phyloP scores from a whole-genome alignment of 2,329 filamentous ascomycete genomes.

The Orbilia quercus region DNA sequence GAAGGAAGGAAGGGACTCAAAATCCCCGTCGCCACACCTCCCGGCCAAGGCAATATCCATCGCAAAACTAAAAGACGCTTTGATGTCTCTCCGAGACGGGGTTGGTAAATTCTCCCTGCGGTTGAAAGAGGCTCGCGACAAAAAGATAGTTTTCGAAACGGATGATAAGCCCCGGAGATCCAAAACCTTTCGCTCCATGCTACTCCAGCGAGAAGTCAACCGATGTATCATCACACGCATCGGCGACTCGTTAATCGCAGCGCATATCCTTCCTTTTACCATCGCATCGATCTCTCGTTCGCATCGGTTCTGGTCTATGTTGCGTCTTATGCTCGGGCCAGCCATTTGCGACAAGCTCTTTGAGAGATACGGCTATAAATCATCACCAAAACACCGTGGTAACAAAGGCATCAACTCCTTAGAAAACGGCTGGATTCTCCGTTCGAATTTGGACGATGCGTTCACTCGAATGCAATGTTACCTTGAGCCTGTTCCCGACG shows the following conservation, averaged over 20 bases:
- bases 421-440: conserved; percentile 50
- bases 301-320: conserved; percentile 47
- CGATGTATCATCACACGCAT: conserved; percentile 45
- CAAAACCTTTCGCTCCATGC: conserved; percentile 34
- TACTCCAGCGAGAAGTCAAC: conserved; percentile 46
- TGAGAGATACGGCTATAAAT: conserved; percentile 47
- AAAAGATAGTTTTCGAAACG: conserved; percentile 22
- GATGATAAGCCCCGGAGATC: conserved; percentile 36
- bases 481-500: conserved; percentile 44
- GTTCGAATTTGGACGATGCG: conserved; percentile 39
- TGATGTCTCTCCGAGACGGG: conserved; percentile 31
- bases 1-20: conserved; percentile 11
- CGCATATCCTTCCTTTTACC: conserved; percentile 52
- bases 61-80: conserved; percentile 27
- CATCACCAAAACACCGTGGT: conserved; percentile 34
- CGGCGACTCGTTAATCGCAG: conserved; percentile 42
- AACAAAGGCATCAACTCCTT: conserved; percentile 50
- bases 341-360: conserved; percentile 37
- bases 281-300: conserved; percentile 37
- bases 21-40: conserved; percentile 6
- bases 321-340: conserved; percentile 47
- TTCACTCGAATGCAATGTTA: conserved; percentile 50
- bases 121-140: conserved; percentile 43
- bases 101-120: conserved; percentile 49
- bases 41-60: conserved; percentile 12